Evolutionary conservation across 192 early-diverging fungal genomes (phyloP).

Genomic region (Backusella luteola): DNA sequence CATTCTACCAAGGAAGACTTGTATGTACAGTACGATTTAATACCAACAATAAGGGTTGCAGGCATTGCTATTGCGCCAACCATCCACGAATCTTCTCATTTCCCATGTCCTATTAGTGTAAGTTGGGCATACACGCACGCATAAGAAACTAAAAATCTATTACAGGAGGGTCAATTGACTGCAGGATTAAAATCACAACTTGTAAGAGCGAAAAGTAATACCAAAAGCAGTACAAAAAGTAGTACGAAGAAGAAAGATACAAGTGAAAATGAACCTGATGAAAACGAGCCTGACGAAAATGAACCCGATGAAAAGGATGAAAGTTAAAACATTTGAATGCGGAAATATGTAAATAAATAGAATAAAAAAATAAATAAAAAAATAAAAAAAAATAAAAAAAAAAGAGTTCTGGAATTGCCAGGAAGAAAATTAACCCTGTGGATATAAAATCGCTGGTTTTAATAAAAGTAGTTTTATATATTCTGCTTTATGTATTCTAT

Average conservation of each 20-base stretch:
- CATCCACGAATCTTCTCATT: conserved; percentile 35
- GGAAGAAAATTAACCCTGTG: no score
- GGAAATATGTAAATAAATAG: background rate
- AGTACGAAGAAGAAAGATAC: background rate
- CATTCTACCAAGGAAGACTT: conserved; percentile 13
- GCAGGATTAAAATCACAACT: background rate
- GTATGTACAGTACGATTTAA: conserved; percentile 47
- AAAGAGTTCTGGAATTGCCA: no score
- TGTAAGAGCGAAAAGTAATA: background rate
- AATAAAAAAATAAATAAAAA: no score
- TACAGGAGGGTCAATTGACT: conserved; percentile 5
- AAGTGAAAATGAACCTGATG: background rate
- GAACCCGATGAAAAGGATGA: background rate
- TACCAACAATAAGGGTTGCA: conserved; percentile 44
- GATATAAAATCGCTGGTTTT: no score
- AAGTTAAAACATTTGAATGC: background rate
- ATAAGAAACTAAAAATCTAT: background rate
- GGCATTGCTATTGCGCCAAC: conserved; percentile 43
- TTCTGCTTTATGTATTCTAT: no score
- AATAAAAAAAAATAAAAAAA: no score
- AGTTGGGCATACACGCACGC: background rate
- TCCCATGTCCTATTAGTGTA: conserved; percentile 42
- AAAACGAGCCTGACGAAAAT: background rate
- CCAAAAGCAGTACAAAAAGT: background rate
- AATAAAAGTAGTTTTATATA: no score